Base-by-base conservation (phyloP, 2,329 filamentous ascomycete genomes). In the Pleoardoris graminearum region DNA sequence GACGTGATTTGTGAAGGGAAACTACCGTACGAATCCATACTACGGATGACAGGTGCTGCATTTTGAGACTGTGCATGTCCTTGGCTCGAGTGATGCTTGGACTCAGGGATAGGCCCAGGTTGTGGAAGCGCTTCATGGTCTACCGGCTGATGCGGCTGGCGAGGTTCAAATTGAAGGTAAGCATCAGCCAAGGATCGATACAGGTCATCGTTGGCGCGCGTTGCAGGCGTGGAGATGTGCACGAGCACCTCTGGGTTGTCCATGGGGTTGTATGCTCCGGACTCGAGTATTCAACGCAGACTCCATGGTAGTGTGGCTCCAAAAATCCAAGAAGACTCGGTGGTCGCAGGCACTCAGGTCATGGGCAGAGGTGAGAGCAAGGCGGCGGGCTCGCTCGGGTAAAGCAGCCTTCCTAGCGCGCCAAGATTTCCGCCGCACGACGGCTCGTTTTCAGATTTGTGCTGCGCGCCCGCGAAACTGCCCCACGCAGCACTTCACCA, bases 181-280 rank as follows among this genome's bases (percentile, higher is more conserved):
- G 73, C 71, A 22, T 66, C 58, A 11, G 75, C 75, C 53, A 78
- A 63, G 37, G 69, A 67, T 41, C 66, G 68, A 53, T 73, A 77
- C 4, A 69, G 54, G 32, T 76, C 69, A 65, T 80, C 78, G 53
- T 75, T 71, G 33, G 68, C 65, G 25, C 66, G 69, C 32, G 70
- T 74, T 7, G 74, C 71, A 7, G 76, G 67, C 6, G 77, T 73
- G 52, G 77, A 76, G 35, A 77, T 74, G 60, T 80, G 78, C 29
- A 76, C 74, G 27, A 78, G 68, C 23, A 80, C 67, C 53, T 77
- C 72, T n/a, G 32, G 16, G 16, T 44, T 30, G 50, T 56, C 58
- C 68, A 69, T 70, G 35, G 42, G 54, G 51, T 51, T 48, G 17
- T 19, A 29, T 27, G 30, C 16, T 42, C 22, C 22, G 22, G 22